phyloP scores from a whole-genome alignment of 2,329 filamentous ascomycete genomes.

The Epichloe festucae region DNA sequence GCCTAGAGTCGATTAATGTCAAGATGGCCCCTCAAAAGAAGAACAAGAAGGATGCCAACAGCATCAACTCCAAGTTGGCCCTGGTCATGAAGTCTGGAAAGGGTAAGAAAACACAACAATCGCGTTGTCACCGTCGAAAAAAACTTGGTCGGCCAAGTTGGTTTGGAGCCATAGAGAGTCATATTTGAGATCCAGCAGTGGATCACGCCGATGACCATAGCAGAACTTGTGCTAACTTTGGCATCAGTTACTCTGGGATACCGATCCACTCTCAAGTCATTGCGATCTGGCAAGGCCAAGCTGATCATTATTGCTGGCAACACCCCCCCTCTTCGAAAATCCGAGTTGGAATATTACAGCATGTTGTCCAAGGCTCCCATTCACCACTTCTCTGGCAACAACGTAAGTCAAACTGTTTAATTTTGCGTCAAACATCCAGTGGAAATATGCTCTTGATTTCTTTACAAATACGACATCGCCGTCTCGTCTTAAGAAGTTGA shows the following conservation, averaged over 20 bases:
- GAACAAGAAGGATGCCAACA: constrained; percentile 74
- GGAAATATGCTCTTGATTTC: not conserved
- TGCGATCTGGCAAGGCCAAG: constrained; percentile 96
- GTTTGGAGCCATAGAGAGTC: not conserved
- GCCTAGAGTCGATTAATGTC: constrained; percentile 24
- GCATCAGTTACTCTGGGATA: constrained; percentile 27
- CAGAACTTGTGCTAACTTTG: not conserved
- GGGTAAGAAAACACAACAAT: constrained; percentile 44
- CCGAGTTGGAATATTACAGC: constrained; percentile 89
- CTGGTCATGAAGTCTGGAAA: constrained; percentile 56
- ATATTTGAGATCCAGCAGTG: not conserved
- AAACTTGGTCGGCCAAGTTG: not conserved
- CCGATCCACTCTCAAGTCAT: constrained; percentile 56
- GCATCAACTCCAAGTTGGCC: constrained; percentile 47
- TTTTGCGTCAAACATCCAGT: not conserved
- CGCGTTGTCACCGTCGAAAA: not conserved
- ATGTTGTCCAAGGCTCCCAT: constrained; percentile 90
- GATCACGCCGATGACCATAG: not conserved
- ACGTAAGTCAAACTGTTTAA: constrained; percentile 55
- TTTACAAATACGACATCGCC: not conserved
- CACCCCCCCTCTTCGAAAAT: constrained; percentile 97
- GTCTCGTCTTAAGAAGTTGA: not conserved
- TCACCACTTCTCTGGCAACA: constrained; percentile 97
- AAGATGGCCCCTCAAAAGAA: constrained; percentile 62
- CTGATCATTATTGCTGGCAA: constrained; percentile 89